These are phyloP conservation scores for Arxiozyma heterogenica DNA, from an alignment of 1,139 yeast genomes.

Conservation along the genomic window DNA sequence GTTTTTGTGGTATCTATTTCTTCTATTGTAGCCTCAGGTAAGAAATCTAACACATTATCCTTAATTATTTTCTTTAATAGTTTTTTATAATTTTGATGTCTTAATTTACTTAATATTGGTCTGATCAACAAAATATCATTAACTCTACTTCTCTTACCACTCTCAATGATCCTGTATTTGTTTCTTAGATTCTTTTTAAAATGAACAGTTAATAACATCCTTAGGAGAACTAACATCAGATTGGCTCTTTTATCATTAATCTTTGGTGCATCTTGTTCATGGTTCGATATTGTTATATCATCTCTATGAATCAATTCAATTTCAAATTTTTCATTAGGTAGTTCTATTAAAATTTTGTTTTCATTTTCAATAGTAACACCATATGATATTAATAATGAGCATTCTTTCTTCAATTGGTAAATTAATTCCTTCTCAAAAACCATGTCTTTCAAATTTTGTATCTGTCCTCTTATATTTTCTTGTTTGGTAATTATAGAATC, in stretches of 20 bases:
- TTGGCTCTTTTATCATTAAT: slow-evolving; percentile 32
- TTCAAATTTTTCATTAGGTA: slow-evolving; percentile 60
- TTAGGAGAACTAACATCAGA: slow-evolving; percentile 38
- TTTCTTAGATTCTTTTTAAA: slow-evolving; percentile 38
- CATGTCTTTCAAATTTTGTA: slow-evolving; percentile 55
- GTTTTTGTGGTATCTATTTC: slow-evolving; percentile 4
- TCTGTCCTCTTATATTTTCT: slow-evolving; percentile 40
- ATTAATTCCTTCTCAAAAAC: slow-evolving; percentile 73
- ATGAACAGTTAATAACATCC: slow-evolving; percentile 35
- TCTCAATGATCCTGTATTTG: slow-evolving; percentile 13
- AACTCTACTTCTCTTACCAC: slow-evolving; percentile 8
- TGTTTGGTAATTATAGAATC: slow-evolving; percentile 8
- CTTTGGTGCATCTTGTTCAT: slow-evolving; percentile 31
- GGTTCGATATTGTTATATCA: slow-evolving; percentile 34
- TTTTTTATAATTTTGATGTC: slow-evolving; percentile 26
- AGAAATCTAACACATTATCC: slow-evolving; percentile 20
- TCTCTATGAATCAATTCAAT: slow-evolving; percentile 52
- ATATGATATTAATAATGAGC: slow-evolving; percentile 59
- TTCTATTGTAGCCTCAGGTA: slow-evolving; percentile 12
- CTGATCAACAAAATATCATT: slow-evolving; percentile 23
- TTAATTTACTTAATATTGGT: slow-evolving; percentile 28
- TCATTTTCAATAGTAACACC: slow-evolving; percentile 62
- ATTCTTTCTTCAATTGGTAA: slow-evolving; percentile 66
- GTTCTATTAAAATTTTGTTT: slow-evolving; percentile 53
- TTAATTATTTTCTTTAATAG: slow-evolving; percentile 24